phyloP scores from a whole-genome alignment of 2,329 filamentous ascomycete species.

The Fusarium nygamai region DNA sequence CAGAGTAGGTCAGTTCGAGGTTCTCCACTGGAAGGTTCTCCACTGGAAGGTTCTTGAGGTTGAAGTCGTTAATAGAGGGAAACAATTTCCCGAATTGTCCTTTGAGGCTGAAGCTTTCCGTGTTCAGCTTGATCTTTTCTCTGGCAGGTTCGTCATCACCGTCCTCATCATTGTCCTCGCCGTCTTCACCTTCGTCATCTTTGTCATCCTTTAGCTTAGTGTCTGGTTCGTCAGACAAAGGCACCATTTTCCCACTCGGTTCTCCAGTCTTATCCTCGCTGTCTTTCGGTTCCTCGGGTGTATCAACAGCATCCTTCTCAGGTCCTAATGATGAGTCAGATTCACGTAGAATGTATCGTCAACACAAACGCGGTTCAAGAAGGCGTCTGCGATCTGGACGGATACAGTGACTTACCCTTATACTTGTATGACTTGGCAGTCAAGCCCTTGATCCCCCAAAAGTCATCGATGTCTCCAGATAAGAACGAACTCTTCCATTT shows the following conservation, averaged over 20 bases:
- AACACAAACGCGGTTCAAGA: accelerated
- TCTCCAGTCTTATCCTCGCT: not conserved
- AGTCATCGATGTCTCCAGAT: not conserved
- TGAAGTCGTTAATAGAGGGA: not conserved
- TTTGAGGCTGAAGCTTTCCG: not conserved
- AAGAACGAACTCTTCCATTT: not conserved
- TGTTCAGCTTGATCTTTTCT: not conserved
- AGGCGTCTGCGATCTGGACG: accelerated
- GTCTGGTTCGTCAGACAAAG: not conserved
- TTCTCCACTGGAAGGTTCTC: too few species aligned
- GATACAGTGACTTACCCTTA: not conserved
- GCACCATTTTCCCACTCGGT: accelerated
- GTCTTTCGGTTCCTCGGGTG: accelerated
- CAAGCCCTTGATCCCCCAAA: not conserved
- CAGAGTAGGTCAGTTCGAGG: accelerated
- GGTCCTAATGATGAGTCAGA: not conserved
- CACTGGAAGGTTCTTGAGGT: accelerated
- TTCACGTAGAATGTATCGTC: accelerated
- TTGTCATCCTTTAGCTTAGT: too few species aligned
- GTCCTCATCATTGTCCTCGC: accelerated
- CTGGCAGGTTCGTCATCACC: not conserved
- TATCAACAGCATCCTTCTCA: not conserved
- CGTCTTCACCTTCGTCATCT: accelerated
- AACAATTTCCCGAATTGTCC: not conserved
- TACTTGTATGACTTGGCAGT: not conserved